phyloP scores from a whole-genome alignment of 192 early-diverging fungal genomes.

The Podila clonocystis region DNA sequence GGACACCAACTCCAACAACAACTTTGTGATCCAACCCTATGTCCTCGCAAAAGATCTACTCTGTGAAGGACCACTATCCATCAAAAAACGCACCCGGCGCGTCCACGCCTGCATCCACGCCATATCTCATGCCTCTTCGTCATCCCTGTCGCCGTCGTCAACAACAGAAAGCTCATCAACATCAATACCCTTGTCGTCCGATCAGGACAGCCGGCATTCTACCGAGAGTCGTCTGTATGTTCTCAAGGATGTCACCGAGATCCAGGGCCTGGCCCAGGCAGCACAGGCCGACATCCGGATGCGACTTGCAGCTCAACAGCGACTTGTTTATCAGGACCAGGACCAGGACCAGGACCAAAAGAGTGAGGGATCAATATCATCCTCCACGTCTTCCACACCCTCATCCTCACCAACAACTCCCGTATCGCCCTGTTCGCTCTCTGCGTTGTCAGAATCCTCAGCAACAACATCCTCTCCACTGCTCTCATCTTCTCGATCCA shows the following conservation, averaged over 20 bases:
- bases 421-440: neutral
- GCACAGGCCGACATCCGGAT: constrained; percentile 7
- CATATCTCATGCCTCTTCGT: neutral
- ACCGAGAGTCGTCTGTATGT: constrained; percentile 22
- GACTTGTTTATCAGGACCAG: neutral
- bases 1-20: neutral
- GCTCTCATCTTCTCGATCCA: constrained; percentile 1
- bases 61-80: neutral
- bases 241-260: constrained; percentile 43
- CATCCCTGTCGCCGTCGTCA: neutral
- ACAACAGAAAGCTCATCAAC: neutral
- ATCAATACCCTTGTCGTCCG: neutral
- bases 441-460: too few relatives aligned
- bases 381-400: neutral
- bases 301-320: neutral
- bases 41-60: constrained; percentile 1
- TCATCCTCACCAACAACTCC: neutral
- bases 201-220: neutral
- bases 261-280: constrained; percentile 13
- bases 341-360: neutral
- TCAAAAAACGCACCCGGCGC: constrained; percentile 2
- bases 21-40: constrained; percentile 6
- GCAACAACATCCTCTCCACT: constrained; percentile 8
- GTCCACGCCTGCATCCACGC: constrained; percentile 37
- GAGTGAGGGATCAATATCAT: neutral